Percentiles rank a stretch among this genome's conserved stretches.
These are phyloP conservation scores for Purpureocillium takamizusanense DNA, from an alignment of 2,329 filamentous ascomycete species.

Conservation along the genomic window DNA sequence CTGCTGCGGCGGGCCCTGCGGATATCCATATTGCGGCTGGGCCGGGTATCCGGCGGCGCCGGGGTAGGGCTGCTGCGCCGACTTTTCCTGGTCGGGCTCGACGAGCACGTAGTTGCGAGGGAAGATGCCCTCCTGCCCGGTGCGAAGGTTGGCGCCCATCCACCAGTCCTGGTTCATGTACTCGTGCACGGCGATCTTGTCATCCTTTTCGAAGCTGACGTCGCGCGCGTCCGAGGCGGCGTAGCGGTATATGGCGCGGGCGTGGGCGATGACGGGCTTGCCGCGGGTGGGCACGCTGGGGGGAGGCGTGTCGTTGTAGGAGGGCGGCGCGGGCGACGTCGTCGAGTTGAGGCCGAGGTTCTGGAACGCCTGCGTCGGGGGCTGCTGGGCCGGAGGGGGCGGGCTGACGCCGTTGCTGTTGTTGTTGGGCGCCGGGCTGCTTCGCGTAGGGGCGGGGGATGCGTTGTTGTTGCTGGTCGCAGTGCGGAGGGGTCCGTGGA, in stretches of 20 bases:
- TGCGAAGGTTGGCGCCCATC: slow-evolving; percentile 79
- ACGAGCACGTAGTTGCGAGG: slow-evolving; percentile 81
- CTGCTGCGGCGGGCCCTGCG: slow-evolving; percentile 33
- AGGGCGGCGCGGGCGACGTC: slow-evolving; percentile 34
- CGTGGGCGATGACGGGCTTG: slow-evolving; percentile 59
- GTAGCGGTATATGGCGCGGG: slow-evolving; percentile 79
- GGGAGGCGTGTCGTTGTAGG: slow-evolving; percentile 39
- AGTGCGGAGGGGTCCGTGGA: slow-evolving; percentile 37
- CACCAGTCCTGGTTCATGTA: slow-evolving; percentile 98
- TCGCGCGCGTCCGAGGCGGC: slow-evolving; percentile 71
- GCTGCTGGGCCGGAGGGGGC: slow-evolving; percentile 9
- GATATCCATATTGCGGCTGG: slow-evolving; percentile 20
- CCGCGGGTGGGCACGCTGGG: slow-evolving; percentile 31
- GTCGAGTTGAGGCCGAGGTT: slow-evolving; percentile 26
- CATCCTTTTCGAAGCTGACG: slow-evolving; percentile 70
- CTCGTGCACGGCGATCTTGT: slow-evolving; percentile 71
- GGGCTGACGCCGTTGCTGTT: slow-evolving; percentile 12
- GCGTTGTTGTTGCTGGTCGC: slow-evolving; percentile 26
- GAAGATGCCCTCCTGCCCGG: slow-evolving; percentile 84
- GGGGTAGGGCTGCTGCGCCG: slow-evolving; percentile 27
- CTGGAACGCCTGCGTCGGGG: slow-evolving; percentile 30
- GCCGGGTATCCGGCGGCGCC: slow-evolving; percentile 31
- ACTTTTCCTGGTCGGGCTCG: slow-evolving; percentile 49
- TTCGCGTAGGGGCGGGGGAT: slow-evolving; percentile 17
- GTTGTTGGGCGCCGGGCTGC: slow-evolving; percentile 19